Conservation (phyloP, 139 green algal species). For the Microglena sp. region DNA sequence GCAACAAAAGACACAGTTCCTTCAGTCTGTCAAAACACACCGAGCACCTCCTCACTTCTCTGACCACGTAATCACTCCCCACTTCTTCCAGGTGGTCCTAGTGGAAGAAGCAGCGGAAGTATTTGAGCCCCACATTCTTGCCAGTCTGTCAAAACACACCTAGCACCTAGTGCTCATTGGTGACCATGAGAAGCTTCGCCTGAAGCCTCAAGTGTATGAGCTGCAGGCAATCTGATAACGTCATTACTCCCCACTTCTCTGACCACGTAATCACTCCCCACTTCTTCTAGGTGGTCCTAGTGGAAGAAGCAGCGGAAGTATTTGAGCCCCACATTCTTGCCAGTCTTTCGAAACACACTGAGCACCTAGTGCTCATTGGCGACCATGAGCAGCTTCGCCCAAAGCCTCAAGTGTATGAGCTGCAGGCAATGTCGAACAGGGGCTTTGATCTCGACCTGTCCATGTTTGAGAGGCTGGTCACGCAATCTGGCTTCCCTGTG, state of each 20-base stretch:
- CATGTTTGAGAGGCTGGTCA: slow-evolving; percentile 64
- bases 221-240: slow-evolving; percentile 25
- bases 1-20: too few relatives aligned
- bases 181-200: too few relatives aligned
- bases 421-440: slow-evolving; percentile 20
- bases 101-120: too few relatives aligned
- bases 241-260: too few relatives aligned
- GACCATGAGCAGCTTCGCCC: slow-evolving; percentile 68
- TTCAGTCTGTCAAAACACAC: too few relatives aligned
- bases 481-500: slow-evolving; percentile 18
- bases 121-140: not conserved
- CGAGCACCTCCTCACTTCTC: too few relatives aligned
- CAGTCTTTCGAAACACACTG: slow-evolving; percentile 30
- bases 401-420: slow-evolving; percentile 39
- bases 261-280: not conserved
- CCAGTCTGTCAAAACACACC: not conserved
- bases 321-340: slow-evolving; percentile 67
- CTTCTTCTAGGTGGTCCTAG: slow-evolving; percentile 38
- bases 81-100: too few relatives aligned
- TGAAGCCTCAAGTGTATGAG: slow-evolving; percentile 21
- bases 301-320: slow-evolving; percentile 76
- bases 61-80: too few relatives aligned
- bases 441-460: slow-evolving; percentile 63
- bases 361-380: slow-evolving; percentile 73
- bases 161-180: too few relatives aligned